Base-by-base conservation (phyloP, 768 basidiomycete species). In the Termitomyces sp. region DNA sequence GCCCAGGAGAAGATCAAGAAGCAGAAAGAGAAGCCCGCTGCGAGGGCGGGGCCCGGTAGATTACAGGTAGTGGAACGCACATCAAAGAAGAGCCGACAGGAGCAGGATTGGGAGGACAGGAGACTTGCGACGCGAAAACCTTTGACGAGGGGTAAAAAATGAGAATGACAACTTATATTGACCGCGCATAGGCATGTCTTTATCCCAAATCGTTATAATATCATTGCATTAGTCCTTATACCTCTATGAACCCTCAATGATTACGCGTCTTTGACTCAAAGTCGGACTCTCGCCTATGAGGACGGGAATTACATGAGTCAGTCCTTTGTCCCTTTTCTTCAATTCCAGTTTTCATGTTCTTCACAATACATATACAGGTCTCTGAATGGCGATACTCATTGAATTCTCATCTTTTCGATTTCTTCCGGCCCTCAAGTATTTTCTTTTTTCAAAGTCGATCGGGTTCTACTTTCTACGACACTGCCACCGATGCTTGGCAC, bases 1-100 rank as follows among this genome's bases (percentile, higher is more conserved):
- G 70, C 56, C n/a, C 28, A 56, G 14, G 57, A 69, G 64, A 64
- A 67, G 30, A 61, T 69, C n/a, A 61, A 33, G 18, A 53, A 42
- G 43, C 18, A 57, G 18, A 60, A 53, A 44, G 57, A 28, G 48
- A 57, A 30, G 57, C 32, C 46, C 2, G 16, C 6, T 6, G 40
- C 35, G 4, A 50, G 50, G 6, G 38, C 32, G 20, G 46, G 40
- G 54, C 45, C 52, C 18, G 46, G 42, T 45, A 22, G 3, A 45
- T 4, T 36, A 13, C 46, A 46, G 36, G 53, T 28, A 30, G 53
- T 33, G 9, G 20, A 18, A 20, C 22, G 30, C 4, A 1, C 13
- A 32, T 1, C 30, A 12, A 52, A 30, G 32, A 51, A 22, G 30
- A 30, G 40, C 13, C 42, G 2, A 1, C 53, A 32, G 42, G 40